A percentile compares a stretch with the other conserved stretches of the same genome.
Conservation (phyloP, 139 green algal genomes). For the Parachlorella kessleri region DNA sequence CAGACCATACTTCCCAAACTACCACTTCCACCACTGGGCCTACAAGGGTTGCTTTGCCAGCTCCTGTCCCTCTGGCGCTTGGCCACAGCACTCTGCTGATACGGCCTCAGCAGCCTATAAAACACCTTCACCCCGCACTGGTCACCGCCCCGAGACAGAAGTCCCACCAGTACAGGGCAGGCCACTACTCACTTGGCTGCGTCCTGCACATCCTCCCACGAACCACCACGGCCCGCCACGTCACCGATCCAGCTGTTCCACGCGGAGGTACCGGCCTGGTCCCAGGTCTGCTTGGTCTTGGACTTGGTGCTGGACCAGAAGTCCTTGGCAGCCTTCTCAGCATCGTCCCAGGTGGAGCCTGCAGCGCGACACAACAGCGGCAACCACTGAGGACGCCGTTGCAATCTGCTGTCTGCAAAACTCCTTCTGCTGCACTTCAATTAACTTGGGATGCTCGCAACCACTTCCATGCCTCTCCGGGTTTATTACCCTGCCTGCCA, state of each 20-base stretch:
- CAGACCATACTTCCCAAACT: no score
- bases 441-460: no score
- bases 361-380: no score
- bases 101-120: neutral
- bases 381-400: no score
- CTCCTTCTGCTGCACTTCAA: no score
- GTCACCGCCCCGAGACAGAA: neutral
- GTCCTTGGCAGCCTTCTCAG: conserved; percentile 6
- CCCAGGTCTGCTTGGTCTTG: conserved; percentile 9
- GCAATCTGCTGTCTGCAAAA: no score
- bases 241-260: conserved; percentile 22
- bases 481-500: no score
- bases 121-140: neutral
- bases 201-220: conserved; percentile 23
- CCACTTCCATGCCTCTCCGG: no score
- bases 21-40: no score
- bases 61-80: neutral
- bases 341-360: conserved; percentile 30
- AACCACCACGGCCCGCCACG: conserved; percentile 3
- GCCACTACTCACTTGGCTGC: neutral
- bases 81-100: neutral
- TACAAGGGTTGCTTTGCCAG: conserved; percentile 1
- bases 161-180: neutral
- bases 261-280: conserved; percentile 13
- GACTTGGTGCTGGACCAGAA: conserved; percentile 26